phyloP scores from a whole-genome alignment of 805 yeast genomes.

The Spathaspora gorwiae region DNA sequence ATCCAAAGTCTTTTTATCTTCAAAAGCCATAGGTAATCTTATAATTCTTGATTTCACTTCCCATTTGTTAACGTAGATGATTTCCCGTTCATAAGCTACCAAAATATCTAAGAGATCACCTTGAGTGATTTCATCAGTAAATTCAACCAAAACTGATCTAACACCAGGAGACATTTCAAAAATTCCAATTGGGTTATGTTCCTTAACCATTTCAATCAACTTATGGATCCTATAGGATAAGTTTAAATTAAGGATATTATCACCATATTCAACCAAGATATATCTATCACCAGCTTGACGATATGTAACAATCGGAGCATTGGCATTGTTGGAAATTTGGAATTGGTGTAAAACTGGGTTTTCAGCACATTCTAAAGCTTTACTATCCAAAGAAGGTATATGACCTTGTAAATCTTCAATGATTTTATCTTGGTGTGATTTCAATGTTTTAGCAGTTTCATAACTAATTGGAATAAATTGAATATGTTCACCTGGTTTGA shows the following conservation, averaged over 20 bases:
- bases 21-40: constrained; percentile 93
- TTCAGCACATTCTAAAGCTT: constrained; percentile 39
- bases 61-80: constrained; percentile 77
- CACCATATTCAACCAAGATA: constrained; percentile 89
- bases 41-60: constrained; percentile 76
- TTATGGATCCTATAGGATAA: constrained; percentile 80
- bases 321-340: constrained; percentile 42
- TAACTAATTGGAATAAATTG: constrained; percentile 74
- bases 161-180: constrained; percentile 98
- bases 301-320: constrained; percentile 68
- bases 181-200: constrained; percentile 68
- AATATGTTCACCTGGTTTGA: constrained; percentile 87
- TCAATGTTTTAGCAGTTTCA: constrained; percentile 63
- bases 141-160: constrained; percentile 88
- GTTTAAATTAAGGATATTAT: constrained; percentile 78
- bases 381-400: constrained; percentile 27
- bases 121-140: constrained; percentile 66
- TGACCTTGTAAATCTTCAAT: constrained; percentile 45
- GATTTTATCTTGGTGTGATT: constrained; percentile 53
- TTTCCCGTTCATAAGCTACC: constrained; percentile 70
- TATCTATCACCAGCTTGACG: constrained; percentile 98
- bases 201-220: constrained; percentile 67
- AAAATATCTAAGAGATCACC: constrained; percentile 55
- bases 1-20: constrained; percentile 81
- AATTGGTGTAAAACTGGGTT: constrained; percentile 63